Percentiles rank a stretch among this genome's conserved stretches.
phyloP scores from a whole-genome alignment of 2,329 filamentous ascomycete species.

The Colletotrichum agaves region DNA sequence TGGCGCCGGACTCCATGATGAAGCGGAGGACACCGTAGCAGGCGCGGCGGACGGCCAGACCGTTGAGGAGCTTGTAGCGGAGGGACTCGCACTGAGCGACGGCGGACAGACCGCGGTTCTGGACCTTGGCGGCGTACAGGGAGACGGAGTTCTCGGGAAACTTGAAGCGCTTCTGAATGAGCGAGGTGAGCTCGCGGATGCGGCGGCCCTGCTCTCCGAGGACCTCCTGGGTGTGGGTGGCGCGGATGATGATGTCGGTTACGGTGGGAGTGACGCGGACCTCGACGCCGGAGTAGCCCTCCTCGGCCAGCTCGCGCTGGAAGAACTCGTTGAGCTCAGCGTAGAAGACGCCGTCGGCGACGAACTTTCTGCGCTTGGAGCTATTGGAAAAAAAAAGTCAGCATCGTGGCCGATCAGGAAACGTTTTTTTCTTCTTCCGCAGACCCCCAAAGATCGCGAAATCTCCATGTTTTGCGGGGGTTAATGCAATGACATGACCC shows the following conservation, averaged over 20 bases:
- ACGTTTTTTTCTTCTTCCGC: background rate
- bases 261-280: conserved; percentile 99
- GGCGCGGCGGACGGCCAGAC: conserved; percentile 96
- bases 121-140: conserved; percentile 99
- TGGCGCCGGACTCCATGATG: conserved; percentile 99
- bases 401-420: background rate
- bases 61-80: conserved; percentile 99
- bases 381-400: conserved; percentile 55
- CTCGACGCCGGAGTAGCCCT: conserved; percentile 99
- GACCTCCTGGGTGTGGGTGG: conserved; percentile 99
- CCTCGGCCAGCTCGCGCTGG: conserved; percentile 99
- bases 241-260: conserved; percentile 99
- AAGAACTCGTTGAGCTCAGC: conserved; percentile 99
- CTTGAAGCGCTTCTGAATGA: conserved; percentile 99
- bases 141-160: conserved; percentile 99
- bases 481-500: background rate
- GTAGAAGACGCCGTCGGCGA: conserved; percentile 99
- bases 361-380: conserved; percentile 94
- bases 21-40: conserved; percentile 99
- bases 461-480: conserved; percentile 16
- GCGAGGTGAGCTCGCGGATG: conserved; percentile 99
- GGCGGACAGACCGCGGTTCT: conserved; percentile 99
- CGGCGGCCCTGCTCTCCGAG: conserved; percentile 99
- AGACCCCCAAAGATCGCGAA: conserved; percentile 3
- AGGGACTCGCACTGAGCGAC: conserved; percentile 99